phyloP scores from a whole-genome alignment of 176 grass and related monocot genomes.

The Ananas comosus region DNA sequence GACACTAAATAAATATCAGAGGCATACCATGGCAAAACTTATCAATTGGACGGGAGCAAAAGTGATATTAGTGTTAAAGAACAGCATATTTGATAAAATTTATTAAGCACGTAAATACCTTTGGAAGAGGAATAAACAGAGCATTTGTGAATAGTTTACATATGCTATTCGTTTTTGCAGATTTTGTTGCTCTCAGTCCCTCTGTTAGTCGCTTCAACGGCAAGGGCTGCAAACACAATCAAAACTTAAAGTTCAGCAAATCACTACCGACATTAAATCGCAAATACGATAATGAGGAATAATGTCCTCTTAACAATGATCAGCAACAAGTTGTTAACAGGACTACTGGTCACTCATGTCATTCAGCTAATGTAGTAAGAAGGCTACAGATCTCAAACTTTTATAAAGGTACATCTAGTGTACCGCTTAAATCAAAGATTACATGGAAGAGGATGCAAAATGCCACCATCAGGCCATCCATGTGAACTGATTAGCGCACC shows the following conservation, averaged over 20 bases:
- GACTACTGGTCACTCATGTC: no score
- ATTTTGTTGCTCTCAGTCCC: constrained; percentile 43
- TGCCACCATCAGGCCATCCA: neutral
- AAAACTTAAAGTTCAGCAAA: neutral
- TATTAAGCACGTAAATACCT: constrained; percentile 27
- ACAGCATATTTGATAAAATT: no score
- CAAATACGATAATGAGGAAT: neutral
- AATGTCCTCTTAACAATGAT: neutral
- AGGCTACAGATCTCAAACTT: neutral
- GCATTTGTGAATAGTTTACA: constrained; percentile 66
- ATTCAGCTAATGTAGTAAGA: neutral
- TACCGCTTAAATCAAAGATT: neutral
- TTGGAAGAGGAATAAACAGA: constrained; percentile 61
- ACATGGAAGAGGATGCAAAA: neutral
- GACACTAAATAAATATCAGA: no score
- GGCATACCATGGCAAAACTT: no score
- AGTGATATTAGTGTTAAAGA: no score
- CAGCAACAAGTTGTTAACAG: neutral
- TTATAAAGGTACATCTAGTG: neutral
- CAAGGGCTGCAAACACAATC: constrained; percentile 42
- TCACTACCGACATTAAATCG: neutral
- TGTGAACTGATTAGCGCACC: no score
- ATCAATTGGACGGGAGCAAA: no score
- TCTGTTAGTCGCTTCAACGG: constrained; percentile 60
- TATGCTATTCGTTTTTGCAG: constrained; percentile 46